Percentiles rank a stretch among this genome's conserved stretches.
phyloP scores from a whole-genome alignment of 495 filamentous ascomycete genomes.

The Tricharina praecox region DNA sequence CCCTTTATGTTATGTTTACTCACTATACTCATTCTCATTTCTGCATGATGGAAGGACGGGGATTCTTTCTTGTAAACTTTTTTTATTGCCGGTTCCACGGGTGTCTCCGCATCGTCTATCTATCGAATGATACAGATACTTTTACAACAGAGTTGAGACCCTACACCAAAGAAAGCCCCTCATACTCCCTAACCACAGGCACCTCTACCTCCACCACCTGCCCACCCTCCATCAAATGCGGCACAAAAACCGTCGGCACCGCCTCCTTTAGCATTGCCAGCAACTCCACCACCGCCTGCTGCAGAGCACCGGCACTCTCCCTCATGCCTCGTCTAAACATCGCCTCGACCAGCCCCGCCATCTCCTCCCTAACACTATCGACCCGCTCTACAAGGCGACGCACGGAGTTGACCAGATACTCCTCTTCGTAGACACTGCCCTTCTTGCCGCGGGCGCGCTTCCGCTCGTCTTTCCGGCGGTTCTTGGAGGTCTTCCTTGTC shows the following conservation, averaged over 20 bases:
- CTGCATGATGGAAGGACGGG: too few relatives aligned
- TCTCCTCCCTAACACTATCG: constrained; percentile 50
- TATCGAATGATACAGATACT: too few relatives aligned
- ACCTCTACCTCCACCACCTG: constrained; percentile 25
- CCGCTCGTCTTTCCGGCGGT: constrained; percentile 71
- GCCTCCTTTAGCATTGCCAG: constrained; percentile 39
- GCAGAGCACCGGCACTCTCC: constrained; percentile 64
- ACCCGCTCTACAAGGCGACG: constrained; percentile 70
- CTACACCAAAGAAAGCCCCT: constrained; percentile 7
- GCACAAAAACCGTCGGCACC: constrained; percentile 5
- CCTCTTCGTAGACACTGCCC: constrained; percentile 92
- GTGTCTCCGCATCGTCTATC: too few relatives aligned
- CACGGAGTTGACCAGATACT: constrained; percentile 80
- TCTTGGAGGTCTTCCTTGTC: constrained; percentile 64
- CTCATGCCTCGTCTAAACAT: constrained; percentile 66
- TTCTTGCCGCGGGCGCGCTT: constrained; percentile 89
- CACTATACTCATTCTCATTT: too few relatives aligned
- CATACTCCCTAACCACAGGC: constrained; percentile 33
- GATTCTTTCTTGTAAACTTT: too few relatives aligned
- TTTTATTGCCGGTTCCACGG: too few relatives aligned
- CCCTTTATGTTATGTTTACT: too few relatives aligned
- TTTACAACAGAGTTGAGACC: too few relatives aligned
- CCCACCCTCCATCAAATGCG: constrained; percentile 28
- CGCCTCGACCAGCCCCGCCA: constrained; percentile 52
- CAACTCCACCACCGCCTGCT: constrained; percentile 53